phyloP scores from a whole-genome alignment of 2,329 filamentous ascomycete genomes.

The Septoria petroselini region DNA sequence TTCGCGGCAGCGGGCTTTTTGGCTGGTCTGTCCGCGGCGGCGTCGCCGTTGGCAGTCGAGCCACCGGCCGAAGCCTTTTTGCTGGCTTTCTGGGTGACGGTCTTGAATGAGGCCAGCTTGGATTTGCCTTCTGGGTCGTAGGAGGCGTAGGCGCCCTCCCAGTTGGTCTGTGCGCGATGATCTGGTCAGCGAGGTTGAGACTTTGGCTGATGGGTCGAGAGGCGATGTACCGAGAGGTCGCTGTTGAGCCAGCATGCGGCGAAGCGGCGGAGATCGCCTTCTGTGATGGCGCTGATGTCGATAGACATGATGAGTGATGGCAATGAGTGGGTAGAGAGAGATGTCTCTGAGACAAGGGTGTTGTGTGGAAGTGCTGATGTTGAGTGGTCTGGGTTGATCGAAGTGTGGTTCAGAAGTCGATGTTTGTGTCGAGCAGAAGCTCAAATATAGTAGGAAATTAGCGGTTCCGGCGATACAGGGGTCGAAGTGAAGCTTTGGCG shows the following conservation, averaged over 20 bases:
- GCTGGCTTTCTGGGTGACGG: slow-evolving; percentile 15
- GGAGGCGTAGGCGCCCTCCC: slow-evolving; percentile 14
- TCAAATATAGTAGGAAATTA: background rate
- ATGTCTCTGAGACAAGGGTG: slow-evolving; percentile 2
- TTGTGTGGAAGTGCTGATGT: slow-evolving; percentile 4
- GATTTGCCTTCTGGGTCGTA: slow-evolving; percentile 23
- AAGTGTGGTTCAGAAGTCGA: background rate
- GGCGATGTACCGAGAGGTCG: background rate
- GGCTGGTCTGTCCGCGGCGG: slow-evolving; percentile 8
- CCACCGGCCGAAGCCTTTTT: slow-evolving; percentile 4
- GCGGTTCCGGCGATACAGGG: slow-evolving; percentile 3
- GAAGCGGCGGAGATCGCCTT: slow-evolving; percentile 23
- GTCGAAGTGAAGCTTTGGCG: background rate
- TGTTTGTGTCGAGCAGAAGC: slow-evolving; percentile 2
- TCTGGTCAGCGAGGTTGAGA: background rate
- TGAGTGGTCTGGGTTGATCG: slow-evolving; percentile 4
- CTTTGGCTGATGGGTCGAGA: background rate
- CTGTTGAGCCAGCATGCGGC: slow-evolving; percentile 22
- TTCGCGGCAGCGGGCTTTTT: slow-evolving; percentile 12
- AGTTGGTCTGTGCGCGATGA: slow-evolving; percentile 15
- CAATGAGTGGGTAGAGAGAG: background rate
- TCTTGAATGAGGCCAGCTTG: slow-evolving; percentile 26
- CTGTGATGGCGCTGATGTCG: slow-evolving; percentile 8
- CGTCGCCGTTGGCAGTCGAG: slow-evolving; percentile 5
- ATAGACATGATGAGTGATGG: slow-evolving; percentile 10